phyloP scores from a whole-genome alignment of 116 monocot genomes.

The Zostera marina region DNA sequence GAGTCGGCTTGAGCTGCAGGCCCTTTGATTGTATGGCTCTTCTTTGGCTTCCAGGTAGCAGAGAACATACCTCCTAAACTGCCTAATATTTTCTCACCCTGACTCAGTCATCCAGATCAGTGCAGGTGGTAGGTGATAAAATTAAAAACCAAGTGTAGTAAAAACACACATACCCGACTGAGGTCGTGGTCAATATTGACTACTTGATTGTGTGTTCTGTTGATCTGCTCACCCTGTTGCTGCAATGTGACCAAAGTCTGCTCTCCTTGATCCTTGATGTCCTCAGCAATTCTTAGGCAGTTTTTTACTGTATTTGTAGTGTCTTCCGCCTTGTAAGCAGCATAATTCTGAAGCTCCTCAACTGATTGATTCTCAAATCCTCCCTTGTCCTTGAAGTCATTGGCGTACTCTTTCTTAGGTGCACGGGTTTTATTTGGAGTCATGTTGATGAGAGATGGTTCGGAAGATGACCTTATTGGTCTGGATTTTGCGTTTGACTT shows the following conservation, averaged over 20 bases:
- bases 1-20: slow-evolving; percentile 22
- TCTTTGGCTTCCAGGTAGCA: slow-evolving; percentile 78
- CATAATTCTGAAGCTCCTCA: slow-evolving; percentile 64
- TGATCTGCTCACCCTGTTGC: slow-evolving; percentile 80
- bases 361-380: slow-evolving; percentile 64
- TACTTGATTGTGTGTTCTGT: slow-evolving; percentile 43
- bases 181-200: slow-evolving; percentile 62
- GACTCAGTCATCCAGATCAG: slow-evolving; percentile 6
- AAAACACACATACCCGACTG: slow-evolving; percentile 38
- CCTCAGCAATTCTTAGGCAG: slow-evolving; percentile 74
- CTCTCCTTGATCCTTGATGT: slow-evolving; percentile 55
- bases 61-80: slow-evolving; percentile 87
- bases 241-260: slow-evolving; percentile 59
- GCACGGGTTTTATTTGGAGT: not conserved
- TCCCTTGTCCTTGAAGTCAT: slow-evolving; percentile 41
- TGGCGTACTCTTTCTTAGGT: slow-evolving; percentile 29
- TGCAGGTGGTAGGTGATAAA: not conserved
- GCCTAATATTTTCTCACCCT: slow-evolving; percentile 81
- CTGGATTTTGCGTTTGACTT: no score
- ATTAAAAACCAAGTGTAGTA: not conserved
- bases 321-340: slow-evolving; percentile 64
- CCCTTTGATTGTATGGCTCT: slow-evolving; percentile 47
- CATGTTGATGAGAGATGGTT: no score
- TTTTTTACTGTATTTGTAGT: slow-evolving; percentile 54
- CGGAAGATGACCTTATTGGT: no score